These are phyloP conservation scores for Glycine tomentella DNA, from an alignment of 306 rosid genomes.

Conservation along the genomic window DNA sequence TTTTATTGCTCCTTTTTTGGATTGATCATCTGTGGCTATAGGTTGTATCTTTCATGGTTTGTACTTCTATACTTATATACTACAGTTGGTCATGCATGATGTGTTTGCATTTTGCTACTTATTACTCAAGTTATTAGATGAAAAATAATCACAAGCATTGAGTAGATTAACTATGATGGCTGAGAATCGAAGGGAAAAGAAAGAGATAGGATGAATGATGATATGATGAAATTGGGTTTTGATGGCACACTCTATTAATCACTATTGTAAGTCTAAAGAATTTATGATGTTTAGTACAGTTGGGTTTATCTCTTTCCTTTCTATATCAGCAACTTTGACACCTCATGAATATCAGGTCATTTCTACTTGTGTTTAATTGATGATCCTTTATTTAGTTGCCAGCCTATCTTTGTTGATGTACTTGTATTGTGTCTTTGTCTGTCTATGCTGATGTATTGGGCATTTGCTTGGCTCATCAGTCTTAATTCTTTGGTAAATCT, in stretches of 20 bases:
- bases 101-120: constrained; percentile 12
- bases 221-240: constrained; percentile 6
- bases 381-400: constrained; percentile 15
- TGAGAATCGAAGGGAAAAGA: constrained; percentile 2
- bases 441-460: constrained; percentile 21
- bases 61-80: constrained; percentile 12
- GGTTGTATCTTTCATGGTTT: constrained; percentile 14
- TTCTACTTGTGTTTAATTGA: constrained; percentile 8
- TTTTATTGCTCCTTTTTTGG: constrained; percentile 20
- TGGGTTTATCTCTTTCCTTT: constrained; percentile 34
- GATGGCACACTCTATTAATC: background rate
- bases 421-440: background rate
- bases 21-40: constrained; percentile 15
- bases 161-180: constrained; percentile 23
- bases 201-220: constrained; percentile 23
- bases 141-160: background rate
- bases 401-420: no score
- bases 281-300: background rate
- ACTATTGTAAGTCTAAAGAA: constrained; percentile 1
- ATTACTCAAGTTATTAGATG: background rate
- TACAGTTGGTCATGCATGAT: background rate
- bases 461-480: constrained; percentile 1
- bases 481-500: constrained; percentile 6
- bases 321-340: constrained; percentile 16
- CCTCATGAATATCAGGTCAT: constrained; percentile 16